A percentile compares a stretch with the other conserved stretches of the same genome.
phyloP scores from a whole-genome alignment of 2,329 filamentous ascomycete species.

The Colletotrichum spinosum region DNA sequence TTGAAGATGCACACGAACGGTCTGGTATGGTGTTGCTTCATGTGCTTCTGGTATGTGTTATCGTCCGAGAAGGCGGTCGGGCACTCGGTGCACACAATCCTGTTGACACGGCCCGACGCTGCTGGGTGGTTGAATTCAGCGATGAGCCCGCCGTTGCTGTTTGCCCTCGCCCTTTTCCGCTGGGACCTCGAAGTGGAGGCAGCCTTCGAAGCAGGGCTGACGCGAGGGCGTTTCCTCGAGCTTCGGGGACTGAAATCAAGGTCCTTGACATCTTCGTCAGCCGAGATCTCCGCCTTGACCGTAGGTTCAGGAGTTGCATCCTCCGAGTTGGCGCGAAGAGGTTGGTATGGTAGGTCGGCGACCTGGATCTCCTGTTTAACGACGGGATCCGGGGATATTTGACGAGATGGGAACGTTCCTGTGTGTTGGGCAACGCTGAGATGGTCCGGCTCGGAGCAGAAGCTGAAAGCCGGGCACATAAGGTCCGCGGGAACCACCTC shows the following conservation, averaged over 20 bases:
- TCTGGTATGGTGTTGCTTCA: constrained; percentile 65
- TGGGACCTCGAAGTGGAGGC: constrained; percentile 8
- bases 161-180: constrained; percentile 25
- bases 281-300: constrained; percentile 5
- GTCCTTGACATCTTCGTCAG: constrained; percentile 24
- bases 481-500: constrained; percentile 12
- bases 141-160: not conserved
- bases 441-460: constrained; percentile 25
- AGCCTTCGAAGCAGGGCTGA: constrained; percentile 10
- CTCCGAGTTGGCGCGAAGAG: constrained; percentile 27
- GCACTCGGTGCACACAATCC: constrained; percentile 51
- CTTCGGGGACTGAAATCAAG: constrained; percentile 31
- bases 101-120: constrained; percentile 20
- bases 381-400: constrained; percentile 22
- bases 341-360: not conserved
- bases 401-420: constrained; percentile 12
- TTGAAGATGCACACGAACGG: constrained; percentile 83
- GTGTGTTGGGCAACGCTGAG: constrained; percentile 13
- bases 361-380: constrained; percentile 27
- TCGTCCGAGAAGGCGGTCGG: constrained; percentile 58
- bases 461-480: constrained; percentile 16
- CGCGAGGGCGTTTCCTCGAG: constrained; percentile 33
- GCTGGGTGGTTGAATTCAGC: constrained; percentile 3
- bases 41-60: constrained; percentile 59
- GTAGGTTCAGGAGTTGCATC: constrained; percentile 37